Base-by-base conservation (phyloP, 1,139 yeast species). In the Pichia sp. region DNA sequence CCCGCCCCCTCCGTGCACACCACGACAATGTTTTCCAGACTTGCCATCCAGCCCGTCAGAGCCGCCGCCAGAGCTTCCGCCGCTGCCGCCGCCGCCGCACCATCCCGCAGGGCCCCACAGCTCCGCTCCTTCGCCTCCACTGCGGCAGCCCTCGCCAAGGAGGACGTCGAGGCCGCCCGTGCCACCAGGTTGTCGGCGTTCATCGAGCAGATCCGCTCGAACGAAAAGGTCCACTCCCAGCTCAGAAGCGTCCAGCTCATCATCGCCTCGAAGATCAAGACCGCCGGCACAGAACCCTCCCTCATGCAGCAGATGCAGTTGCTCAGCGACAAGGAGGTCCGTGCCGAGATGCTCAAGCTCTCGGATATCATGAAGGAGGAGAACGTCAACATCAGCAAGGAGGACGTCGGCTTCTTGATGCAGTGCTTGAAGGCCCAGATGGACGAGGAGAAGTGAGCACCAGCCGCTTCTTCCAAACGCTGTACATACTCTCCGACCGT, bases 341-440 rank as follows among this genome's bases (percentile, higher is more conserved):
- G 61, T 38, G 40, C 34, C 23, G 57, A 54, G 30, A 51, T 59
- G 56, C 36, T 45, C n/a, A 55, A 59, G 40, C 56, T 57, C 11
- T 52, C 56, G 0, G 55, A 53, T 32, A 23, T 54, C 7, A 52
- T 59, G 58, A 47, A 49, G 26, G 40, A 47, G 10, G 55, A 52
- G 23, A 51, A 54, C 13, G 47, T 59, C 26, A 55, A 59, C 44
- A 36, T 59, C 4, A 49, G 31, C n/a, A 46, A 45, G n/a, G 60
- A 59, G 41, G 61, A 59, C 38, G 53, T 57, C 19, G 54, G 55
- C 16, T 51, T 49, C 34, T 46, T 58, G 15, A 53, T 53, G 54
- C 51, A 57, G 40, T 45, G 45, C 19, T 47, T 58, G 15, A 57
- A 58, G 26, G 55, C 56, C 2, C 56, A 57, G 34, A 49, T 52